These are phyloP conservation scores for Pyricularia pennisetigena DNA, from an alignment of 2,329 filamentous ascomycete genomes.

Conservation along the genomic window DNA sequence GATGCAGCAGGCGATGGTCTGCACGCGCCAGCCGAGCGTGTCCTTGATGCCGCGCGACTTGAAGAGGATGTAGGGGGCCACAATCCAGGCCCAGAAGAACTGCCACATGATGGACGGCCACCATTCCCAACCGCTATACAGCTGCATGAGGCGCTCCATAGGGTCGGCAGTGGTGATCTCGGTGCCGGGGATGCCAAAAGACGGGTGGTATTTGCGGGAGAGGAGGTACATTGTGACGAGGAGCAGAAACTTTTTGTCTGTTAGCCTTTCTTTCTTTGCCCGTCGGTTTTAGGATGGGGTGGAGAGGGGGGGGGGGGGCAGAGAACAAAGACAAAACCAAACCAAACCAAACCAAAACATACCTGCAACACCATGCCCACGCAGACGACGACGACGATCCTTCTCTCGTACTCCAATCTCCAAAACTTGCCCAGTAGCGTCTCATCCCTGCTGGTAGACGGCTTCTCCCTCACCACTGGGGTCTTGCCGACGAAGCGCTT, in stretches of 20 bases:
- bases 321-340: too few relatives aligned
- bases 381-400: background rate
- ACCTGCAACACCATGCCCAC: background rate
- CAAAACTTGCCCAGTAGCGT: background rate
- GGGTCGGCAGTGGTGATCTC: background rate
- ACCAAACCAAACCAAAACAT: too few relatives aligned
- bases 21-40: constrained; percentile 55
- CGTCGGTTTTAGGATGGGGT: too few relatives aligned
- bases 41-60: constrained; percentile 51
- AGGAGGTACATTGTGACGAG: background rate
- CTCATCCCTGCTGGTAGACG: background rate
- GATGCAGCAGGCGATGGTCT: constrained; percentile 45
- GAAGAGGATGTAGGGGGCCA: constrained; percentile 52
- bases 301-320: too few relatives aligned
- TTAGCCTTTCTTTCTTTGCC: background rate
- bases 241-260: background rate
- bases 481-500: constrained; percentile 20
- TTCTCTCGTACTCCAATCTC: background rate
- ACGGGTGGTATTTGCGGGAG: background rate
- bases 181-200: background rate
- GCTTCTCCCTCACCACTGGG: background rate
- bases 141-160: constrained; percentile 30
- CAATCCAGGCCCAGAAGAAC: constrained; percentile 51
- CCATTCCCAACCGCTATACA: constrained; percentile 56
- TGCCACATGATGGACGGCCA: constrained; percentile 57